A percentile compares a stretch with the other conserved stretches of the same genome.
Evolutionary conservation across 495 filamentous ascomycete species (phyloP).

Genomic region (Trichoderma gamsii): DNA sequence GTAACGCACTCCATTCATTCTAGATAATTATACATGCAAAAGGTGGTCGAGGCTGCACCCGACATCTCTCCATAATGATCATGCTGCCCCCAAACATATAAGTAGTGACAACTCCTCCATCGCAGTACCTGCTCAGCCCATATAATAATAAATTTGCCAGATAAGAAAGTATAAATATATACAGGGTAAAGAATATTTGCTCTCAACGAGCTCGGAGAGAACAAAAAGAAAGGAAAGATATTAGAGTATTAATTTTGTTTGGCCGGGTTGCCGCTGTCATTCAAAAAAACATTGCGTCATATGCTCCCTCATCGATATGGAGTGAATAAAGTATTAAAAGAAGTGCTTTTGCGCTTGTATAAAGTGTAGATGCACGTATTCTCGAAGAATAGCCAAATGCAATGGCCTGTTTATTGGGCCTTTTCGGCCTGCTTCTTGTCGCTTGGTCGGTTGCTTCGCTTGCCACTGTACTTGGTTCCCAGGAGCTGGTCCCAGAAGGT

Average conservation of each 20-base stretch:
- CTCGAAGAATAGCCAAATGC: not conserved
- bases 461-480: conserved; percentile 69
- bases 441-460: conserved; percentile 35
- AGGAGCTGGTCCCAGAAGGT: conserved; percentile 75
- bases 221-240: not conserved
- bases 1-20: not conserved
- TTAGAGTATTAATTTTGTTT: not conserved
- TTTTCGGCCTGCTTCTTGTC: conserved; percentile 33
- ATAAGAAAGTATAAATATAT: not conserved
- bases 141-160: not conserved
- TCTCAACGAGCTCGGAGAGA: not conserved
- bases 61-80: not conserved
- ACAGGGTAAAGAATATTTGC: not conserved
- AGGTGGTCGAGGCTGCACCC: not conserved
- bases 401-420: conserved; percentile 22
- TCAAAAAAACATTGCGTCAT: conserved; percentile 9
- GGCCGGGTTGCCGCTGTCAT: not conserved
- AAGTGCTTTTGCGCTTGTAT: not conserved
- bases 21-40: not conserved
- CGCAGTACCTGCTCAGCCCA: not conserved
- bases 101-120: not conserved
- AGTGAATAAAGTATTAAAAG: conserved; percentile 1
- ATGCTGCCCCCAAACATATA: not conserved
- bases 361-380: not conserved
- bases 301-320: conserved; percentile 16